Conservation (phyloP, 1,284 basidiomycete genomes). For the Tylopilus sp. region DNA sequence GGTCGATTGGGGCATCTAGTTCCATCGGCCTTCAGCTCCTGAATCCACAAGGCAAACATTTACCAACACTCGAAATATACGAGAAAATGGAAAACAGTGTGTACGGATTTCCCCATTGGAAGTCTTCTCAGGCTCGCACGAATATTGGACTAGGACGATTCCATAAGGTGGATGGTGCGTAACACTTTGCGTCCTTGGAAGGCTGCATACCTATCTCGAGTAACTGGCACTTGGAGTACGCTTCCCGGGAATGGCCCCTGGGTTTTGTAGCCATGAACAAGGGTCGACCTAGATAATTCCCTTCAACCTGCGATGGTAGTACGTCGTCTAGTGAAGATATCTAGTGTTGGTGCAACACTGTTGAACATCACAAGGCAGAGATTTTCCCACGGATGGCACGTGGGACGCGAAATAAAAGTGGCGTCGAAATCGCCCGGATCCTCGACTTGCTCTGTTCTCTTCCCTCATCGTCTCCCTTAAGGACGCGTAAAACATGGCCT, state of each 20-base stretch:
- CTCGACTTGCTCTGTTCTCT: slow-evolving; percentile 38
- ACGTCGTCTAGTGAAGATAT: not conserved
- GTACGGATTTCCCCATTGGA: slow-evolving; percentile 35
- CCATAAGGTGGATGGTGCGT: slow-evolving; percentile 7
- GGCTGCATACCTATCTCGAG: slow-evolving; percentile 49
- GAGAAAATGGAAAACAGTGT: slow-evolving; percentile 66
- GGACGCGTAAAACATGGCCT: slow-evolving; percentile 58
- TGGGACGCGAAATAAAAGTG: slow-evolving; percentile 36
- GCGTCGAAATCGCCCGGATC: slow-evolving; percentile 28
- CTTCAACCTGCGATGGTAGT: not conserved
- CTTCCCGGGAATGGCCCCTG: not conserved
- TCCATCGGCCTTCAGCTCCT: slow-evolving; percentile 4
- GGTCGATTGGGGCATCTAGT: slow-evolving; percentile 60
- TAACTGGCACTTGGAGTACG: slow-evolving; percentile 45
- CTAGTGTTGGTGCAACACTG: not conserved
- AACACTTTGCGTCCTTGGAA: slow-evolving; percentile 1
- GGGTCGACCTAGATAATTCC: not conserved
- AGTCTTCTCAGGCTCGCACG: slow-evolving; percentile 45
- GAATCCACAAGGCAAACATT: not conserved
- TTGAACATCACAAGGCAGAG: not conserved
- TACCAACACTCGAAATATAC: slow-evolving; percentile 67
- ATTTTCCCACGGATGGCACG: slow-evolving; percentile 33
- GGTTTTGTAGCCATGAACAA: slow-evolving; percentile 10
- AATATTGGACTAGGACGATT: slow-evolving; percentile 46
- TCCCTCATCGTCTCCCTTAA: slow-evolving; percentile 28